Base-by-base conservation (phyloP, 2,329 filamentous ascomycete species). In the Aspergillus sp. region DNA sequence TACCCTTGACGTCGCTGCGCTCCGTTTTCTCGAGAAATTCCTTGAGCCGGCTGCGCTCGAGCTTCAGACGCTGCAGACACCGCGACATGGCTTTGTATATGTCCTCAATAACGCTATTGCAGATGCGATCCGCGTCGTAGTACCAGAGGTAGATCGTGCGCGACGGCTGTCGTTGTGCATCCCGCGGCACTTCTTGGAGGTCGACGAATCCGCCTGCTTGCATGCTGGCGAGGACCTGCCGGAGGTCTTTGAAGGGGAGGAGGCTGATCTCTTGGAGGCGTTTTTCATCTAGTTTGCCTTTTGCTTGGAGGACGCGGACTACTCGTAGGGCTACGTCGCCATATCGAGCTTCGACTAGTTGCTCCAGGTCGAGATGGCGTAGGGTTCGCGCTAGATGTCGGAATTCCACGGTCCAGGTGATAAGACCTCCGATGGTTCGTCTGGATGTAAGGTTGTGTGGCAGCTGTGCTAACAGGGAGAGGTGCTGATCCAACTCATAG, bases 281-380 rank as follows among this genome's bases (percentile, higher is more conserved):
- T 67, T 94, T 94, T 67, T 98, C 93, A 55, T 97, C 91, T n/a
- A 97, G 75, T 62, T 93, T 95, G 45, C 93, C 93, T 61, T 90
- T 88, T 48, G 86, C 83, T 35, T 85, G 79, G 19, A 98, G 77
- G 46, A 97, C 88, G 19, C 88, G 85, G 19, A 89, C 79, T n/a
- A 98, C 74, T 6, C 91, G 86, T 12, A 91, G 77, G 1, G 88
- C 88, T 41, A 85, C 75, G 5, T 80, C 78, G 5, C 88, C 89
- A 56, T 88, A 89, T 2, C 81, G 80, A 44, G 88, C 81, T 52
- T 85, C 80, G 47, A 97, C 84, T 38, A 89, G 83, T 9, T 83
- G 81, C 64, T 96, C 88, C 29, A 97, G 73, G 63, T 96, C 88
- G 4, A 79, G 71, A 58, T 90, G 83, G 40, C 85, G 82, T 32